Conservation (phyloP, 768 basidiomycete species). For the Trametes cinnabarina region DNA sequence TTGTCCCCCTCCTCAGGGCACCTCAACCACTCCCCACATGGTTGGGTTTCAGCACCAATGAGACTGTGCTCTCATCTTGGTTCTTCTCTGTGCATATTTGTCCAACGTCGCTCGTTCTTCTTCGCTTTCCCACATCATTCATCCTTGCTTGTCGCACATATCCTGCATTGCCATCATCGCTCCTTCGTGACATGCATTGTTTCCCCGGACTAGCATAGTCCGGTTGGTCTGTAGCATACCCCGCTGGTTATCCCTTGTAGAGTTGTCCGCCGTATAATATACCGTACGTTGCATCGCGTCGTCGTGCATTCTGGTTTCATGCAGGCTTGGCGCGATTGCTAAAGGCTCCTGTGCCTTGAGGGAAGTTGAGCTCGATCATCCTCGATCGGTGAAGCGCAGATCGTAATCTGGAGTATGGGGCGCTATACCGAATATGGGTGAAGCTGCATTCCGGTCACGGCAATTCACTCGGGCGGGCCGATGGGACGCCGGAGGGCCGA, state of each 20-base stretch:
- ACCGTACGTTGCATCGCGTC: background rate
- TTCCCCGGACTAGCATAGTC: background rate
- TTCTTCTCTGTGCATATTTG: background rate
- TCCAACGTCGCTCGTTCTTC: background rate
- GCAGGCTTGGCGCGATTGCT: background rate
- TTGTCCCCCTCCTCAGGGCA: background rate
- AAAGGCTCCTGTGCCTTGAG: background rate
- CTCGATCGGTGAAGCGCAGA: conserved; percentile 15
- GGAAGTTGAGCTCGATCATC: background rate
- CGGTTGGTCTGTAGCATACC: conserved; percentile 13
- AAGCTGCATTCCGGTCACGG: conserved; percentile 4
- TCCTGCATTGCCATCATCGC: conserved; percentile 11
- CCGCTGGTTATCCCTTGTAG: conserved; percentile 8
- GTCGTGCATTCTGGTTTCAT: too few species aligned
- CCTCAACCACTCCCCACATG: background rate
- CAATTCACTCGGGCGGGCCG: conserved; percentile 5
- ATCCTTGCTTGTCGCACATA: background rate
- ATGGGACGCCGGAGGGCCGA: conserved; percentile 10
- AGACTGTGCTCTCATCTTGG: background rate
- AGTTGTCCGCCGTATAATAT: conserved; percentile 1
- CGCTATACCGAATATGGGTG: background rate
- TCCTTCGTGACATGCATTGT: conserved; percentile 6
- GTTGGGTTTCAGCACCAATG: background rate
- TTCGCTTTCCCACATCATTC: background rate
- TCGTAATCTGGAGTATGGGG: conserved; percentile 18